Evolutionary conservation across 148 eudicot species (phyloP).

Genomic region (Tetragonia tetragonoides): DNA sequence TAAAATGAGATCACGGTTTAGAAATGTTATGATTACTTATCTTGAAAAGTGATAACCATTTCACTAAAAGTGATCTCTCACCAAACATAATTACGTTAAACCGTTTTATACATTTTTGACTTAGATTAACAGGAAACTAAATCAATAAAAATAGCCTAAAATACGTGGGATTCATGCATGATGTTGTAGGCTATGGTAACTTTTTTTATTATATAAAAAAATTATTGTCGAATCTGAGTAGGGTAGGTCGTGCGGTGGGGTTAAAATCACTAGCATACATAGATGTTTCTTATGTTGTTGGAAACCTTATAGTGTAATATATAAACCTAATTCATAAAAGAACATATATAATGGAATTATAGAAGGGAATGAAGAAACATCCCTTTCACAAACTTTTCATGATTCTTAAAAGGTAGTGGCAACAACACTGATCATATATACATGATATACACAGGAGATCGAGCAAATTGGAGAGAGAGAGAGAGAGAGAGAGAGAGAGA

Average conservation of each 20-base stretch:
- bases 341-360: neutral
- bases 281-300: conserved; percentile 18
- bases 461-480: neutral
- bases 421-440: neutral
- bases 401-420: neutral
- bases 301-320: neutral
- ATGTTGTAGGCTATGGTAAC: too few relatives aligned
- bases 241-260: conserved; percentile 3
- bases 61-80: too few relatives aligned
- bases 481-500: conserved; percentile 8
- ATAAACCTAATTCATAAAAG: too few relatives aligned
- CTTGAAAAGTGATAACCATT: too few relatives aligned
- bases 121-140: too few relatives aligned
- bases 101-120: too few relatives aligned
- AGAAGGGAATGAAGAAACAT: conserved; percentile 10
- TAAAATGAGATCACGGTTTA: too few relatives aligned
- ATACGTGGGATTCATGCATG: too few relatives aligned
- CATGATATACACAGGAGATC: neutral
- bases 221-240: neutral
- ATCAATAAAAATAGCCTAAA: too few relatives aligned
- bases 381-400: conserved; percentile 14
- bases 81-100: too few relatives aligned
- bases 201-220: too few relatives aligned
- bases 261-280: conserved; percentile 2
- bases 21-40: too few relatives aligned